Base-by-base conservation (phyloP, 139 green algal species). In the Axilococcus clingmanii region DNA sequence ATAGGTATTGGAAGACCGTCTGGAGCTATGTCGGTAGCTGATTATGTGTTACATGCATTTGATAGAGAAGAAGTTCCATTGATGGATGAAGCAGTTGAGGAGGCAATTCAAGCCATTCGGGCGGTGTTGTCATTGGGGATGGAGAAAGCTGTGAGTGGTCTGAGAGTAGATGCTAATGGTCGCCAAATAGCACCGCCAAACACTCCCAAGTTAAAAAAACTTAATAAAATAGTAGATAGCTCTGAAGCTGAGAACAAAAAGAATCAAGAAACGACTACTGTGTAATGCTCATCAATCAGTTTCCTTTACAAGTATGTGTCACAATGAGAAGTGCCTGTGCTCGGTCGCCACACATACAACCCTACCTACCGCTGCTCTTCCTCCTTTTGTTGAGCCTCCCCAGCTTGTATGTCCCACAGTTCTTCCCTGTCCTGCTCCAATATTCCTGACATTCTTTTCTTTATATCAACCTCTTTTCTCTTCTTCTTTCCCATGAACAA, bases 1-100 rank as follows among this genome's bases (percentile, higher is more conserved):
- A 77, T 91, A 29, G 86, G 85, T 40, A 94, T 95, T 38, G 85
- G 87, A 4, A 56, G 88, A 7, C 87, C 88, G 0, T 12, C 58
- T 5, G 73, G 67, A 1, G 41, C 57, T 27, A 56, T 81, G 45
- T 43, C 66, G 12, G 69, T 89, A 0, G 65, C 65, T 7, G 45
- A 55, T 0, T 83, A 87, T 58, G 86, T 94, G 16, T 65, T 89
- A 49, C 72, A 82, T 55, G 66, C 69, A 14, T 94, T 95, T 55
- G 56, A 15, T 27, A 77, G 72, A 24, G 83, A 95, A 63, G 48
- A 37, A 43, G 66, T 71, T 40, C 72, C 80, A 33, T 66, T 95
- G 1, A 67, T 94, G 2, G 64, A 83, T 8, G 50, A 64, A 11
- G 76, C 77, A 2, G 25, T 74, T 3, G 50, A 73, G 36, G 69